Evolutionary conservation across 2,329 filamentous ascomycete genomes (phyloP).

Genomic region (Exophiala oligosperma): DNA sequence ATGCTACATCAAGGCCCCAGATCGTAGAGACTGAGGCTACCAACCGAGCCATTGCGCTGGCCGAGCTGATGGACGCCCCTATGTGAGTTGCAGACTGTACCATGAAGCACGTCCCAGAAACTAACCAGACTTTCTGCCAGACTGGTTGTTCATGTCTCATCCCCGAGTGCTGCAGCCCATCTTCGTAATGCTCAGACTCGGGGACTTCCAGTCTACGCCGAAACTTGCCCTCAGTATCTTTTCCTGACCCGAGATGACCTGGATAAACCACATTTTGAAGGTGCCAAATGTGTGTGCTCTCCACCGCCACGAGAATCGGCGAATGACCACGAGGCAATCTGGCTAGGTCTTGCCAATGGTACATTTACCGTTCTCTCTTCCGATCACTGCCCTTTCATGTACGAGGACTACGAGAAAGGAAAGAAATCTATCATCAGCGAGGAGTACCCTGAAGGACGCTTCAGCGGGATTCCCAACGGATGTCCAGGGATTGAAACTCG

Average conservation of each 20-base stretch:
- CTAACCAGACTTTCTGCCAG: conserved; percentile 1
- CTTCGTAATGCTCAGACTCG: conserved; percentile 53
- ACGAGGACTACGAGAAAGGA: conserved; percentile 47
- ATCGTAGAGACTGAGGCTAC: conserved; percentile 52
- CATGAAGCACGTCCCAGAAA: neutral
- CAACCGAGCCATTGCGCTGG: conserved; percentile 47
- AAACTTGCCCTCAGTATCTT: conserved; percentile 61
- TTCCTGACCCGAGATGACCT: conserved; percentile 54
- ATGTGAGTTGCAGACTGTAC: conserved; percentile 33
- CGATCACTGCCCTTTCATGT: conserved; percentile 53
- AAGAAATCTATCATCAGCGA: conserved; percentile 52
- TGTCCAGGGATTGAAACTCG: conserved; percentile 60
- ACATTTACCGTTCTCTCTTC: conserved; percentile 57
- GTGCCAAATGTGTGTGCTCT: conserved; percentile 57
- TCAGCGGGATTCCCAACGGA: conserved; percentile 61
- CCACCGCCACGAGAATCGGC: conserved; percentile 51
- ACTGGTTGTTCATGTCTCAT: conserved; percentile 55
- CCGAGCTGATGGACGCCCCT: conserved; percentile 51
- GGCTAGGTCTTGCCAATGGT: conserved; percentile 53
- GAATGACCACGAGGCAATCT: conserved; percentile 53
- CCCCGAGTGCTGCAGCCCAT: conserved; percentile 48
- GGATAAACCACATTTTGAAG: conserved; percentile 41
- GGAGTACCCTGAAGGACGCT: conserved; percentile 48
- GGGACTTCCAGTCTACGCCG: conserved; percentile 55
- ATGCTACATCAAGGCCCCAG: conserved; percentile 48